phyloP scores from a whole-genome alignment of 495 filamentous ascomycete genomes.

The Aspergillus steynii region DNA sequence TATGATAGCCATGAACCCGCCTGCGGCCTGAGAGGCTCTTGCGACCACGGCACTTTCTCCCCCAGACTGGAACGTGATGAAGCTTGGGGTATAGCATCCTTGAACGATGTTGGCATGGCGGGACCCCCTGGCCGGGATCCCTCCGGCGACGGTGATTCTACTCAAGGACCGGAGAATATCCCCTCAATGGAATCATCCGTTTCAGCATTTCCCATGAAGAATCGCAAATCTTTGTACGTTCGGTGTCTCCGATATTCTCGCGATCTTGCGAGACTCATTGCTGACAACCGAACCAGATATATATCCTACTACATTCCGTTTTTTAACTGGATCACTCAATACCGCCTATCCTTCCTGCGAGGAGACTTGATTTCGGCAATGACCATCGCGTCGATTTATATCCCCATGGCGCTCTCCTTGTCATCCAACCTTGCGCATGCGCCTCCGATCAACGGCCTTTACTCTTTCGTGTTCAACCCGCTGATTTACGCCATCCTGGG shows the following conservation, averaged over 20 bases:
- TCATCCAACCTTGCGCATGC: conserved; percentile 94
- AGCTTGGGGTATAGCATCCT: conserved; percentile 32
- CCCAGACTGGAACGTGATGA: conserved; percentile 57
- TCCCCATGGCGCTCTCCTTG: conserved; percentile 93
- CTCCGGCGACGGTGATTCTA: conserved; percentile 19
- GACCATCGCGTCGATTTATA: conserved; percentile 95
- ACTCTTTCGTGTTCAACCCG: conserved; percentile 90
- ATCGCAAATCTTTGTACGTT: conserved; percentile 39
- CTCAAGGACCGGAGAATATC: conserved; percentile 34
- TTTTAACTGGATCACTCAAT: conserved; percentile 83
- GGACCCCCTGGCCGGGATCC: conserved; percentile 12
- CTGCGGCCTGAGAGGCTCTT: conserved; percentile 47
- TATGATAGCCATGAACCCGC: conserved; percentile 37
- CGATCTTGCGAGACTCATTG: not conserved
- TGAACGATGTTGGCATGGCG: conserved; percentile 6
- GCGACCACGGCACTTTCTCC: conserved; percentile 80
- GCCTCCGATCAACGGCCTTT: conserved; percentile 92
- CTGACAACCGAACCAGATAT: conserved; percentile 57
- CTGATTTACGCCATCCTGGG: conserved; percentile 87
- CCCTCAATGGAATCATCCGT: conserved; percentile 34
- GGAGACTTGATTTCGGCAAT: conserved; percentile 86
- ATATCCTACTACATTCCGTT: conserved; percentile 91
- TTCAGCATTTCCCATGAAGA: conserved; percentile 29
- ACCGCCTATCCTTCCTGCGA: conserved; percentile 74
- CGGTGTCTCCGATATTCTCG: not conserved